These are phyloP conservation scores for Hyaloscypha hepaticicola DNA, from an alignment of 495 filamentous ascomycete genomes.

Conservation along the genomic window DNA sequence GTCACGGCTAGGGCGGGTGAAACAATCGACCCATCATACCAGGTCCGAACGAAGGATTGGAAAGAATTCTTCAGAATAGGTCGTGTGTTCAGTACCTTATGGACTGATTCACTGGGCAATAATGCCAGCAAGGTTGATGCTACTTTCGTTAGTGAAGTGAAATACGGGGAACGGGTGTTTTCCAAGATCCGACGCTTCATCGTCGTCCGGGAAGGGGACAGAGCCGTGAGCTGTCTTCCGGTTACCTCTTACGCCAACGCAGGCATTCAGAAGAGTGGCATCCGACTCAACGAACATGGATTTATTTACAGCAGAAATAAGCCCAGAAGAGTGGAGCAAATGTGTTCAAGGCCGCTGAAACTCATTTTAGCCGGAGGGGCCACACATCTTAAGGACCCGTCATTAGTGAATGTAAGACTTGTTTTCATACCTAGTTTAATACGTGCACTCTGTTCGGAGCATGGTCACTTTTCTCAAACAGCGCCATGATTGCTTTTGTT, in stretches of 20 bases:
- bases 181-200: conserved; percentile 30
- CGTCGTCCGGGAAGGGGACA: conserved; percentile 20
- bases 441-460: too few relatives aligned
- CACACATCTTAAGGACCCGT: conserved; percentile 11
- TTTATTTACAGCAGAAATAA: conserved; percentile 23
- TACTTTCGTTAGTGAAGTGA: conserved; percentile 15
- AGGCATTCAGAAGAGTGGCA: conserved; percentile 15
- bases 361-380: conserved; percentile 13
- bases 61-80: conserved; percentile 24
- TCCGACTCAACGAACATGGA: conserved; percentile 25
- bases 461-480: too few relatives aligned
- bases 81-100: conserved; percentile 27
- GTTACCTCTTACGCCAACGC: conserved; percentile 20
- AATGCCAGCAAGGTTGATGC: conserved; percentile 12
- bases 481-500: neutral
- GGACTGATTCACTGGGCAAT: conserved; percentile 19
- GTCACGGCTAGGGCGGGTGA: conserved; percentile 17
- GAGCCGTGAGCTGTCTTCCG: conserved; percentile 22
- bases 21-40: conserved; percentile 20
- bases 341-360: conserved; percentile 10
- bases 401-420: conserved; percentile 15
- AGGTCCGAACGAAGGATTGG: conserved; percentile 21
- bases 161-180: conserved; percentile 19
- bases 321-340: neutral
- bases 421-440: neutral